Conservation (phyloP, 768 basidiomycete genomes). For the Termitomyces titanicus region DNA sequence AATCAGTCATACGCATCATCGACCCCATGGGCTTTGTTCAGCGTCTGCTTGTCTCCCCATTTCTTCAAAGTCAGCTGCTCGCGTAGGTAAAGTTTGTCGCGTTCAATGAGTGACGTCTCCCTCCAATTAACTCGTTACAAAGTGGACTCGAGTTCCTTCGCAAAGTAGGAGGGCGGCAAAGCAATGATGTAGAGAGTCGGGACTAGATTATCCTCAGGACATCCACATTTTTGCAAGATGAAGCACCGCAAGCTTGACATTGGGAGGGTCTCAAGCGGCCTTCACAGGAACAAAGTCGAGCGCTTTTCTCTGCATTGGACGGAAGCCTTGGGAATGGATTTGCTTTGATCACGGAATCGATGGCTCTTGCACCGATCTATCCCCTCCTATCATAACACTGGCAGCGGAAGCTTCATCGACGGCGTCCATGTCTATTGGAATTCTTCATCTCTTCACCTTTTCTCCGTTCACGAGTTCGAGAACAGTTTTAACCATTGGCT, state of each 20-base stretch:
- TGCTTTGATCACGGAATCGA: conserved; percentile 57
- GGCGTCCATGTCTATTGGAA: conserved; percentile 50
- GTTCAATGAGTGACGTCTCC: too few species aligned
- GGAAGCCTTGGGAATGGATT: conserved; percentile 55
- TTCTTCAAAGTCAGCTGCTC: too few species aligned
- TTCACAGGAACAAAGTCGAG: conserved; percentile 87
- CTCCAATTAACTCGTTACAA: too few species aligned
- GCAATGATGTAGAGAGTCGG: conserved; percentile 48
- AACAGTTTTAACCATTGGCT: too few species aligned
- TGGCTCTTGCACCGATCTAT: conserved; percentile 55
- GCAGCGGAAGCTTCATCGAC: conserved; percentile 20
- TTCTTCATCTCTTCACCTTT: conserved; percentile 70
- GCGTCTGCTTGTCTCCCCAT: too few species aligned
- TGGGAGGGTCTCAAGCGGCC: conserved; percentile 66
- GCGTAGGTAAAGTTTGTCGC: too few species aligned
- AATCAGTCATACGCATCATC: too few species aligned
- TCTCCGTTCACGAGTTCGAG: conserved; percentile 82
- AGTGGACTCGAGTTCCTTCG: conserved; percentile 69
- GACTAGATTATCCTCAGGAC: conserved; percentile 80
- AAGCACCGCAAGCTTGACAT: conserved; percentile 73
- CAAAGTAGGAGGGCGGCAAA: conserved; percentile 67
- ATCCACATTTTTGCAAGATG: conserved; percentile 84
- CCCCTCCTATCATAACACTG: conserved; percentile 68
- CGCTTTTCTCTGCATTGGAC: conserved; percentile 59
- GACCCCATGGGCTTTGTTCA: too few species aligned